Conservation (phyloP, 305 asterid genomes). For the Coffea humblotiana region DNA sequence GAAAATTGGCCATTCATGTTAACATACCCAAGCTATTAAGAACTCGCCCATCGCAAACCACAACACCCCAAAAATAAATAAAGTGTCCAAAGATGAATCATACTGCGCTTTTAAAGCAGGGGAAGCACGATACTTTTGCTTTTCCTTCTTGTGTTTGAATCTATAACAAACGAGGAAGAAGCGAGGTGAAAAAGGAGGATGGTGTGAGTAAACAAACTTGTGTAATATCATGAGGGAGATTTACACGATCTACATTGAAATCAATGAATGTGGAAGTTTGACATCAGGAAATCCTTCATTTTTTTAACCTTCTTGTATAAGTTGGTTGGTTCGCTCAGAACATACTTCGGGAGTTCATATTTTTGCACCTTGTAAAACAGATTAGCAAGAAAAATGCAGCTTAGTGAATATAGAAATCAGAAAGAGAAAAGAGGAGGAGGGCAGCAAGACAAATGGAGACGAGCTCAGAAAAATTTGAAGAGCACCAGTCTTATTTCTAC, state of each 20-base stretch:
- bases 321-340: constrained; percentile 83
- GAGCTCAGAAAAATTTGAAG: background rate
- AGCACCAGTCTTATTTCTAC: background rate
- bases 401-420: too few relatives aligned
- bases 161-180: background rate
- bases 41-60: background rate
- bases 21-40: too few relatives aligned
- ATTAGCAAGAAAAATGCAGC: background rate
- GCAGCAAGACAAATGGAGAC: background rate
- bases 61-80: background rate
- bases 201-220: background rate
- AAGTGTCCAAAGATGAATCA: background rate
- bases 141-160: background rate
- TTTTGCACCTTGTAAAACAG: constrained; percentile 69
- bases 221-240: constrained; percentile 2
- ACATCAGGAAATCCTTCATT: background rate
- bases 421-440: background rate
- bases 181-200: background rate
- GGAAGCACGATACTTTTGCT: background rate
- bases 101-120: background rate
- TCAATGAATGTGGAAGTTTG: constrained; percentile 7
- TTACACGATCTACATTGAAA: constrained; percentile 18
- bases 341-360: constrained; percentile 82
- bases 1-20: background rate
- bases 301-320: constrained; percentile 51